Conservation (phyloP, 306 rosid species). For the Delonix regia region DNA sequence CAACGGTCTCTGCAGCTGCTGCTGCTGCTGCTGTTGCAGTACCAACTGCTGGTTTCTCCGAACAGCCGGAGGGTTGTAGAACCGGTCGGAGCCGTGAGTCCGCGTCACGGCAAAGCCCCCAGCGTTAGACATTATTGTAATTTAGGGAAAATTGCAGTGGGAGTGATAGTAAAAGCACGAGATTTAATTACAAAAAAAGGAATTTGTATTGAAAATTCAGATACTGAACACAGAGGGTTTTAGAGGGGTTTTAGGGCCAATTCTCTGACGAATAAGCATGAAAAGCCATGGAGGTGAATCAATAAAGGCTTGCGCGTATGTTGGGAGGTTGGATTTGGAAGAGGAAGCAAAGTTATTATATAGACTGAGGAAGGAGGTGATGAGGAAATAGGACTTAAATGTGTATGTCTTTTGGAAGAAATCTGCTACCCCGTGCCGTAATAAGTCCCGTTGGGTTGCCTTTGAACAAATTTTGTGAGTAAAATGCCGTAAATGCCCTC, state of each 20-base stretch:
- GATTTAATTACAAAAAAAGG: not conserved
- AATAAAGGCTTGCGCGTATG: not conserved
- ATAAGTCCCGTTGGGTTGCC: not conserved
- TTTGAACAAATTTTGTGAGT: not conserved
- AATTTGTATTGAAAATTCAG: not conserved
- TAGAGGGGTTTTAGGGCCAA: constrained; percentile 34
- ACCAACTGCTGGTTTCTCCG: constrained; percentile 27
- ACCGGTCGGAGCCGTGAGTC: constrained; percentile 32
- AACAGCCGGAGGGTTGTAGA: constrained; percentile 35
- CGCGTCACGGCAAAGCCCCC: constrained; percentile 29
- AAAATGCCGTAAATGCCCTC: not conserved
- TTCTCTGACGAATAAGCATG: not conserved
- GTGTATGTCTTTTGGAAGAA: not conserved
- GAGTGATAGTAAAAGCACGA: not conserved
- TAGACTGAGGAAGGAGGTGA: not conserved
- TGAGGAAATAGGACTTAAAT: not conserved
- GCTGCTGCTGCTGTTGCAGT: constrained; percentile 25
- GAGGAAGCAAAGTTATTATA: not conserved
- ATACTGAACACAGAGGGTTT: constrained; percentile 15
- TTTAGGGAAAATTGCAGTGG: not conserved
- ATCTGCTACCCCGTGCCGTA: not conserved
- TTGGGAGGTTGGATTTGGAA: constrained; percentile 13
- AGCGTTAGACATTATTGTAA: constrained; percentile 46
- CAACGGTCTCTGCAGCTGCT: constrained; percentile 21
- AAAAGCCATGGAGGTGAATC: not conserved